Evolutionary conservation across 2,329 filamentous ascomycete genomes (phyloP), one percentile per base, ranked within the genome.

Genomic region (Mycosphaerella arachidis): DNA sequence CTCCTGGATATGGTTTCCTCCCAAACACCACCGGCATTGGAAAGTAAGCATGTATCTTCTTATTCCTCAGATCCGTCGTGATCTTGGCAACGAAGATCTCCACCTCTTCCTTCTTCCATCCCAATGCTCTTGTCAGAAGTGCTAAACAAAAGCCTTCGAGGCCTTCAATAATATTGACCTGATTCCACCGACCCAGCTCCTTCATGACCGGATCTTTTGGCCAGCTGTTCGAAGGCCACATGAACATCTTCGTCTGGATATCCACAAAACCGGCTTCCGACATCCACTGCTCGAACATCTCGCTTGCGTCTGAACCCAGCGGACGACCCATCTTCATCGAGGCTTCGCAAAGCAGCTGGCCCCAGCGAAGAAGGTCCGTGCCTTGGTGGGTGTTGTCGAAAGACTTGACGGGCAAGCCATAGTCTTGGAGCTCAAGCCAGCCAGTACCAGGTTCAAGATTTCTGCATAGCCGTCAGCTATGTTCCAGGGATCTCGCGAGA

Each of bases 401-500:
- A 64, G 71, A 73, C 64, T 74, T 72, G 55, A 74, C 71, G 56
- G 70, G 73, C 57, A 79, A 66, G 60, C 75, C 73, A 67, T 77
- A 78, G 59, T 82, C 79, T 64, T 81, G 78, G 43, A 81, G 69
- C 62, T 83, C 81, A 29, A 83, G 67, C 70, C 77, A 83, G 16
- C 81, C 81, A 13, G 37, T 43, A 5, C 79, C 80, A 0, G 79
- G 80, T 55, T 75, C 76, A 8, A 83, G 75, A 69, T 77, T 73
- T n/a, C 68, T 69, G 58, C 58, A 52, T 67, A 70, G 33, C 56
- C 6, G 35, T 68, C 51, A 66, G 60, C 52, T 13, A 3, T n/a
- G 20, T 12, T 45, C 20, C 9, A 45, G 5, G 10, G 7, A 20
- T 31, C 48, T 33, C 50, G 10, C 6, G 20, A 16, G 20, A 29